Percentiles rank a stretch among this genome's conserved stretches.
phyloP scores from a whole-genome alignment of 768 basidiomycete species.

The Lactifluus subvellereus region DNA sequence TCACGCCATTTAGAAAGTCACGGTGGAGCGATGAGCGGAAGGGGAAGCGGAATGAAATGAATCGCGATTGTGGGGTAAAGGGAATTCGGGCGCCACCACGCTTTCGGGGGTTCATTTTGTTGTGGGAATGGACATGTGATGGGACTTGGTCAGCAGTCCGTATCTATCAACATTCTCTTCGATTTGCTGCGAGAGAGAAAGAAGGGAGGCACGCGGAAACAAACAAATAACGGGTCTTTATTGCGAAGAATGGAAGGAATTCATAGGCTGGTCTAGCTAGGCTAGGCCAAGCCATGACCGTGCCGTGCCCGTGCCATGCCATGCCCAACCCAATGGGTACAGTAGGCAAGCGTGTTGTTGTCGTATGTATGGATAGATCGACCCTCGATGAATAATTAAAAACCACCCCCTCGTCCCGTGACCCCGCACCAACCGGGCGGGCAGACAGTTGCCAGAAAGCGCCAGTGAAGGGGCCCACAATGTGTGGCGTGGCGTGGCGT shows the following conservation, averaged over 20 bases:
- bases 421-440: neutral
- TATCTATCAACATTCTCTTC: slow-evolving; percentile 7
- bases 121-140: slow-evolving; percentile 5
- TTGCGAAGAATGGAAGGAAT: neutral
- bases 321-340: too few relatives aligned
- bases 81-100: slow-evolving; percentile 18
- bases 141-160: neutral
- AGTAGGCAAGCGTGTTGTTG: neutral
- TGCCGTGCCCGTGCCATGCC: too few relatives aligned
- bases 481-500: too few relatives aligned
- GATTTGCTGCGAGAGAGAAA: neutral
- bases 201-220: neutral
- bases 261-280: neutral
- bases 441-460: too few relatives aligned
- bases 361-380: slow-evolving; percentile 1
- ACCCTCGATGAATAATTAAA: neutral
- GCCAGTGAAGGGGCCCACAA: too few relatives aligned
- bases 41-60: neutral
- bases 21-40: slow-evolving; percentile 11
- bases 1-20: neutral
- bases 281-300: neutral
- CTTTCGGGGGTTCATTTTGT: slow-evolving; percentile 11
- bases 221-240: neutral
- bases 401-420: neutral
- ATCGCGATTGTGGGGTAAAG: slow-evolving; percentile 1